Conservation (phyloP, 306 rosid genomes). For the Cucurbita pepo region DNA sequence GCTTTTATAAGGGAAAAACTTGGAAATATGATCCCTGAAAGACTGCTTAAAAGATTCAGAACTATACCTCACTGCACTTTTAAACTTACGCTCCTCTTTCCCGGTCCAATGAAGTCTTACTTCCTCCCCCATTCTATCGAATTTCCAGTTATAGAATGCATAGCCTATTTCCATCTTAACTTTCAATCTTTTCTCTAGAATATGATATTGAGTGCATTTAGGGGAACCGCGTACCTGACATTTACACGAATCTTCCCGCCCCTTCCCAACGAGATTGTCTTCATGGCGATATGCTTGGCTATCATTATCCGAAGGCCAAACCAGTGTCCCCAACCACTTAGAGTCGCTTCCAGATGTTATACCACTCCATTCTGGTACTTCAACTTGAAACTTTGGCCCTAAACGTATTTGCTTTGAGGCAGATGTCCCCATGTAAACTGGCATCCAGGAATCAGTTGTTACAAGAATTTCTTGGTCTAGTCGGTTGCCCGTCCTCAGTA, state of each 20-base stretch:
- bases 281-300: slow-evolving; percentile 29
- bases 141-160: slow-evolving; percentile 46
- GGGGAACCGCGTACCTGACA: slow-evolving; percentile 40
- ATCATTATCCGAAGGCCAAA: slow-evolving; percentile 42
- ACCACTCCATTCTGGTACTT: slow-evolving; percentile 50
- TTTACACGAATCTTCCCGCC: slow-evolving; percentile 64
- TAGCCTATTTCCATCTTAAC: slow-evolving; percentile 47
- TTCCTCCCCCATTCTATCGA: slow-evolving; percentile 52
- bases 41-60: slow-evolving; percentile 18
- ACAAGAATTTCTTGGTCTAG: slow-evolving; percentile 3
- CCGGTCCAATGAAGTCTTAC: slow-evolving; percentile 33
- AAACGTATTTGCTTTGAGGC: slow-evolving; percentile 8
- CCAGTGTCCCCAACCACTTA: slow-evolving; percentile 57
- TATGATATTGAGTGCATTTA: slow-evolving; percentile 55
- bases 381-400: slow-evolving; percentile 44
- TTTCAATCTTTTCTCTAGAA: slow-evolving; percentile 45
- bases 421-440: slow-evolving; percentile 8
- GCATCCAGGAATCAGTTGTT: slow-evolving; percentile 14
- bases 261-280: slow-evolving; percentile 78
- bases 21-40: slow-evolving; percentile 39
- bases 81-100: slow-evolving; percentile 46
- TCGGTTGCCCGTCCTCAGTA: slow-evolving; percentile 7
- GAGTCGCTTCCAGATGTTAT: slow-evolving; percentile 33
- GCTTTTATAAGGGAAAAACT: slow-evolving; percentile 41
- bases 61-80: slow-evolving; percentile 25